Base-by-base conservation (phyloP, 2,329 filamentous ascomycete species). In the Pleurostoma richardsiae region DNA sequence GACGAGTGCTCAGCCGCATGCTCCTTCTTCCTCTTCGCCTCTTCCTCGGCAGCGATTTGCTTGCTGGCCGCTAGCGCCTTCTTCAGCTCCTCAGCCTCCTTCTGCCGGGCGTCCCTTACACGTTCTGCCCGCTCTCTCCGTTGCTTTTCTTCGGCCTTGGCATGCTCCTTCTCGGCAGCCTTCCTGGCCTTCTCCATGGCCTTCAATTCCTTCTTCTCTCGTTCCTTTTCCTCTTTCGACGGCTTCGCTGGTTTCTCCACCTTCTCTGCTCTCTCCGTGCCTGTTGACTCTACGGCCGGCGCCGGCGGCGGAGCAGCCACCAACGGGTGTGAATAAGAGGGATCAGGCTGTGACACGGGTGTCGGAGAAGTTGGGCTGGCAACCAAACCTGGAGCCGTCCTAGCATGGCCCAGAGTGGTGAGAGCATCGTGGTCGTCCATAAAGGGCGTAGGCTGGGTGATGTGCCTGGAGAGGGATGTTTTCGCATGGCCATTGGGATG, bases 121-220 rank as follows among this genome's bases (percentile, higher is more conserved):
- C 62, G 62, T 4, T 59, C 55, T 11, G 59, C 60, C 3, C 53
- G 57, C 33, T 73, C 69, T 47, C 64, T 69, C 27, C 59, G 58
- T 33, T 58, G 63, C 54, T 71, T 73, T 51, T 76, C 73, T 30
- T 71, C 68, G 26, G 63, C 63, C 49, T 72, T 74, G 29, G 59
- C 60, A 45, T 67, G 65, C 43, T 71, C 69, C 52, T 80, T 77
- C 48, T 74, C 72, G 42, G 68, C 67, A 29, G 60, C 50, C 52
- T 69, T 72, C 30, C 64, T 63, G 10, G 67, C 70, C 54, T 77
- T 79, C 44, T 79, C 76, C n/a, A 67, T 67, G 8, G 73, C 73
- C 41, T 76, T 79, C 1, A 71, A 73, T 55, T 87, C 87, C 67
- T 84, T 91, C 73, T 85, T 90, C 49, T 81, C 82, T 30, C 79